Base-by-base conservation (phyloP, 768 basidiomycete genomes). In the Brasilioporus rufonigricans region DNA sequence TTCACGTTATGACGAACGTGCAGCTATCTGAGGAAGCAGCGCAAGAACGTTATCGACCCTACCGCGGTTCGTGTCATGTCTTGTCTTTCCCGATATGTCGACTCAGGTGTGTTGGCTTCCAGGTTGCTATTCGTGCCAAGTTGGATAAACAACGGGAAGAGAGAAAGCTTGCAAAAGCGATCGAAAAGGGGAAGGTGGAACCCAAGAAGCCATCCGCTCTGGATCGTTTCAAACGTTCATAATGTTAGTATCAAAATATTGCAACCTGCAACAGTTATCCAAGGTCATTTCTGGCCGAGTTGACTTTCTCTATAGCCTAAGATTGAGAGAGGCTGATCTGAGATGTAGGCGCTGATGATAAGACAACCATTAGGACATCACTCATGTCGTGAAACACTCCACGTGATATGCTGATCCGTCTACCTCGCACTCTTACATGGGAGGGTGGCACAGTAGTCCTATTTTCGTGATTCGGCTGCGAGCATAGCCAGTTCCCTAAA, bases 1-100 rank as follows among this genome's bases (percentile, higher is more conserved):
- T 4, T 65, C 11, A 38, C 29, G 5, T 23, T n/a, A 12, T 16
- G 31, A 7, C 14, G 35, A 19, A 8, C 26, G 26, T 48, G 26
- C 48, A 83, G 81, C 44, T 89, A 84, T 69, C 70, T 97, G 58
- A 80, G 91, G 64, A 97, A 94, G 76, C 90, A 96, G 71, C 84
- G 92, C 68, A 93, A 95, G 77, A 97, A 98, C 65, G 91, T 98
- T 45, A 83, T 98, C 58, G 94, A 98, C 68, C 91, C 92, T 23
- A 78, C 80, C 23, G 78, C 81, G 23, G 89, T 91, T 52, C 51
- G 81, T 75, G 14, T 27, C 10, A 16, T 38, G 6, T 8, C n/a
- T n/a, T 13, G 2, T 24, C 10, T 2, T 16, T 26, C 27, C 31
- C 27, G 21, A 0, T 7, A 48, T 2, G 40, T 24, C 16, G 1